These are phyloP conservation scores for Coelastrella sp. DNA, from an alignment of 139 green algal genomes.

Conservation along the genomic window DNA sequence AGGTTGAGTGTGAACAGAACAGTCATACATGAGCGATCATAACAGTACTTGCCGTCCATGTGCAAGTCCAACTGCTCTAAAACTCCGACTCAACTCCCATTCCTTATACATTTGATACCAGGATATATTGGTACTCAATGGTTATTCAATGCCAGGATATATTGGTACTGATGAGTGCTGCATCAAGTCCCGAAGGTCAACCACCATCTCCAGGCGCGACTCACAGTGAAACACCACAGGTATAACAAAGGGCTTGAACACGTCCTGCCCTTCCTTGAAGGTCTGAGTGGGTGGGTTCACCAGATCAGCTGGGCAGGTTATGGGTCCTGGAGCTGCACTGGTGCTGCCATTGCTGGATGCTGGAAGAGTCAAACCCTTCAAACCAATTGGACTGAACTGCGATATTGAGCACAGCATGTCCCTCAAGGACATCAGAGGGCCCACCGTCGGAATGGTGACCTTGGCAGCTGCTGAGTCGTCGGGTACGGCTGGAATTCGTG, in stretches of 20 bases:
- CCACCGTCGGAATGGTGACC: neutral
- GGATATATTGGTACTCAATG: too few relatives aligned
- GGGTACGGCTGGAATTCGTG: neutral
- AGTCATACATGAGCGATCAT: too few relatives aligned
- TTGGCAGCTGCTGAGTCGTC: neutral
- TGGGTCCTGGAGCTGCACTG: neutral
- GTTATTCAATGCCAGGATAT: too few relatives aligned
- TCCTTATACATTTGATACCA: too few relatives aligned
- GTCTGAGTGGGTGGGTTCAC: neutral
- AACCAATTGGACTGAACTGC: neutral
- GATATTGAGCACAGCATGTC: conserved; percentile 8
- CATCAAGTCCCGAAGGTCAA: too few relatives aligned
- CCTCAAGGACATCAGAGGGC: neutral
- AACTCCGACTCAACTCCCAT: too few relatives aligned
- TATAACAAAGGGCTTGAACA: conserved; percentile 16
- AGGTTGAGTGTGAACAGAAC: too few relatives aligned
- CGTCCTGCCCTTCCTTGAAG: neutral
- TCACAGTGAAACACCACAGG: conserved; percentile 40
- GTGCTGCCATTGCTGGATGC: neutral
- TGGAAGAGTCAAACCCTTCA: neutral
- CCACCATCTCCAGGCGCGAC: neutral
- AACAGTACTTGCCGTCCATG: too few relatives aligned
- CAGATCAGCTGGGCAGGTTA: too few relatives aligned
- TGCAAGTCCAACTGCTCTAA: too few relatives aligned
- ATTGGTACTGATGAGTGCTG: too few relatives aligned